Conservation (phyloP, 176 grass and related monocot species). For the Alloteropsis semialata region DNA sequence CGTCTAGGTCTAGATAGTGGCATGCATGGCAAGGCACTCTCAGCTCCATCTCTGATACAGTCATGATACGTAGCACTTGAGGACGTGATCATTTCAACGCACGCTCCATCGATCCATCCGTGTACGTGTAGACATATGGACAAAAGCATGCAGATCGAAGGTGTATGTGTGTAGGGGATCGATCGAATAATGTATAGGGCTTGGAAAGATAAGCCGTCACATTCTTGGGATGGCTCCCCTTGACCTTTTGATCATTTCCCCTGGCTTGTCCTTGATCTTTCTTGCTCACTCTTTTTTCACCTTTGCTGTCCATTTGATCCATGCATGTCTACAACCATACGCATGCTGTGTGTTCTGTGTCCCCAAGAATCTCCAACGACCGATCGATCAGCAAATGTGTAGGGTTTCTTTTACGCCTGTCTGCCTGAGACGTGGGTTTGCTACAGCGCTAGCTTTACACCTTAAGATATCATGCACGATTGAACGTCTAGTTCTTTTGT, state of each 20-base stretch:
- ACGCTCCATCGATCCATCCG: neutral
- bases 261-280: neutral
- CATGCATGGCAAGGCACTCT: neutral
- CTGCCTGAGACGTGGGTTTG: neutral
- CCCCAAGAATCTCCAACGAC: neutral
- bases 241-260: neutral
- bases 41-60: neutral
- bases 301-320: neutral
- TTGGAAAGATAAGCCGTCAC: neutral
- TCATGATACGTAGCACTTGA: neutral
- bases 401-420: neutral
- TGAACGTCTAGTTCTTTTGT: conserved; percentile 20
- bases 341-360: neutral
- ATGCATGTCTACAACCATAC: neutral
- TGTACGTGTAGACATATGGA: neutral
- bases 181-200: neutral
- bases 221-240: neutral
- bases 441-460: neutral
- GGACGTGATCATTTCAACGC: conserved; percentile 29
- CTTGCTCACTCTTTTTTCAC: too few relatives aligned
- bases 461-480: conserved; percentile 14
- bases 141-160: neutral
- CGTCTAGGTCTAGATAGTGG: neutral
- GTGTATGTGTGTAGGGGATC: neutral
- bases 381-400: neutral